phyloP scores from a whole-genome alignment of 768 basidiomycete genomes.

The Rhodocollybia butyracea region DNA sequence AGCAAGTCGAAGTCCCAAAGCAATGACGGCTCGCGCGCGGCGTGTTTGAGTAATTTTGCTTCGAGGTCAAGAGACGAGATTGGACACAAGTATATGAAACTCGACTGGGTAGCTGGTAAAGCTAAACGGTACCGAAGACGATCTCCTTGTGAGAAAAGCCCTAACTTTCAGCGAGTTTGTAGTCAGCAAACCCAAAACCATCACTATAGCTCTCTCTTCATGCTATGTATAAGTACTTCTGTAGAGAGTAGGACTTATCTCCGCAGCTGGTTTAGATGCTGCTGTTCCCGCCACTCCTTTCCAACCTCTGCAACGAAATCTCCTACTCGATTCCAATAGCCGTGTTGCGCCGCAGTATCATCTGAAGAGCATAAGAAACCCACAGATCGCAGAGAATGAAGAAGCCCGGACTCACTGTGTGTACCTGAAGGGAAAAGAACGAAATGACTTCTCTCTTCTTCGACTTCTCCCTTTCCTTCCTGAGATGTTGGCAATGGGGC shows the following conservation, averaged over 20 bases:
- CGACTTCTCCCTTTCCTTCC: background rate
- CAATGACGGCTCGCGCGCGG: too few relatives aligned
- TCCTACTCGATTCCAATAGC: slow-evolving; percentile 5
- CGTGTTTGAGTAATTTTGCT: too few relatives aligned
- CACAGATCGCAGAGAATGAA: background rate
- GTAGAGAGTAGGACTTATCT: background rate
- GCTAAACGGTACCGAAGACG: too few relatives aligned
- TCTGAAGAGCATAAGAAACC: background rate
- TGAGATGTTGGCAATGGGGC: background rate
- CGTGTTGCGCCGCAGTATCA: slow-evolving; percentile 4
- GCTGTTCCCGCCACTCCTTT: slow-evolving; percentile 7
- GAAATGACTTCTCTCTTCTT: background rate
- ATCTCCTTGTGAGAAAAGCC: too few relatives aligned
- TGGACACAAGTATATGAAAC: too few relatives aligned
- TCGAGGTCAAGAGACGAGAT: too few relatives aligned
- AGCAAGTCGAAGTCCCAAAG: too few relatives aligned
- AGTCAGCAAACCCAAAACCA: too few relatives aligned
- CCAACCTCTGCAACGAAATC: slow-evolving; percentile 6
- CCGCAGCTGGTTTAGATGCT: background rate
- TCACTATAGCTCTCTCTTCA: too few relatives aligned
- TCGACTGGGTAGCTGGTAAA: too few relatives aligned
- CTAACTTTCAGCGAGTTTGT: too few relatives aligned
- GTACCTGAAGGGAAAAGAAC: background rate
- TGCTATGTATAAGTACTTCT: background rate
- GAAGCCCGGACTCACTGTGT: slow-evolving; percentile 4